Evolutionary conservation across 805 yeast genomes (phyloP), one percentile per base, ranked within the genome.

Genomic region (Suhomyces sp.): DNA sequence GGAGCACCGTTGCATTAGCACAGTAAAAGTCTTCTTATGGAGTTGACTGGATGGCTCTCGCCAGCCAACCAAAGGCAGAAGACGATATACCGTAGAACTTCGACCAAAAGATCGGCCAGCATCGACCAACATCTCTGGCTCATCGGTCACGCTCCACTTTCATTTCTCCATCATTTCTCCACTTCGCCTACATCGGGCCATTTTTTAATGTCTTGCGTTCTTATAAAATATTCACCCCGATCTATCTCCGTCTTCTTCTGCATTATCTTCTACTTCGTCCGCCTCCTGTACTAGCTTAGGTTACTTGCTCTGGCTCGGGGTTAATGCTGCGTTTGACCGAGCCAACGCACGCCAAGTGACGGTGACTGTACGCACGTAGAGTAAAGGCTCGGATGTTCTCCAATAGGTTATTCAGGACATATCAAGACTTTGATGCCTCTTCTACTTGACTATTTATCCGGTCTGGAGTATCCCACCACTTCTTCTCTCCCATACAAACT

Each of bases 1-100:
- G 42, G 22, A 5, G 42, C 24, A 19, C 5, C 42, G 23, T 19
- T 33, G 36, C 31, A 29, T 33, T 31, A 33, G 13, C 42, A 15
- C 40, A 38, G 42, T 38, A 17, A 47, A 47, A 13, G 29, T 47
- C 49, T 29, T 24, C 22, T n/a, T 54, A 62, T 62, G 67, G 67
- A 59, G 64, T 58, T 54, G 49, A 44, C 12, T 23, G n/a, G 38
- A 31, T 23, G 44, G 49, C 47, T 24, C 10, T 36, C 47, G 49
- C 49, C 49, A 47, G 35, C 48, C 53, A 45, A 59, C 65, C 65
- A 64, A 64, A 64, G 68, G 68, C 68, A 56, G 48, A 61, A 65
- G 66, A 64, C 54, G 22, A 64, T 8, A 26, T 6, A 3, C 8
- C 19, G 3, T 19, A 19, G 19, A 19, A 19, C 19, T 2, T 19